Evolutionary conservation across 441 rosid species (phyloP).

Genomic region (Biscutella laevigata): DNA sequence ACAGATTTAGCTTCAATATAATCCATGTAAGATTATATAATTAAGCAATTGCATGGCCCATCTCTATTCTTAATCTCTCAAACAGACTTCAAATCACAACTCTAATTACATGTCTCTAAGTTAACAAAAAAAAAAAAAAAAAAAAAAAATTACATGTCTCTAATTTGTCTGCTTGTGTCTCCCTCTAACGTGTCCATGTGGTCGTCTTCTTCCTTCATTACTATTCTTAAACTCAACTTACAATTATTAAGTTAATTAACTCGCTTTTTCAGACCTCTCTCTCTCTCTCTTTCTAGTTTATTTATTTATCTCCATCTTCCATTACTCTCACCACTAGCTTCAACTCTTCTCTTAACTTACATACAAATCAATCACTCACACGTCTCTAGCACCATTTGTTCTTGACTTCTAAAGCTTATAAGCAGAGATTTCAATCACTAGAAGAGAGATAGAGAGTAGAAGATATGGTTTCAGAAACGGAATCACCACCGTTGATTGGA

Average conservation of each 20-base stretch:
- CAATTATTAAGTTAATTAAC: slow-evolving; percentile 15
- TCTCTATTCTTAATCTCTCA: slow-evolving; percentile 4
- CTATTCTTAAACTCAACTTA: slow-evolving; percentile 21
- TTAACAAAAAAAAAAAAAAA: too few species aligned
- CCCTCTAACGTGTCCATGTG: slow-evolving; percentile 54
- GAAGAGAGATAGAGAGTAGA: not conserved
- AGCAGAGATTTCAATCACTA: slow-evolving; percentile 18
- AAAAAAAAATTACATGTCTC: slow-evolving; percentile 26
- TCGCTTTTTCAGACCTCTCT: slow-evolving; percentile 30
- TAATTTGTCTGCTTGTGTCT: slow-evolving; percentile 27
- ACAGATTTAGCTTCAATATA: too few species aligned
- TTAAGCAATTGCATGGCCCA: slow-evolving; percentile 17
- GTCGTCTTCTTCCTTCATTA: slow-evolving; percentile 37
- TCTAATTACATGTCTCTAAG: too few species aligned
- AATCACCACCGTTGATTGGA: slow-evolving; percentile 41
- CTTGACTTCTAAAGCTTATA: slow-evolving; percentile 22
- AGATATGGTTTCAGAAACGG: slow-evolving; percentile 47
- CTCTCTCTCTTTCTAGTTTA: slow-evolving; percentile 8
- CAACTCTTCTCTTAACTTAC: slow-evolving; percentile 24
- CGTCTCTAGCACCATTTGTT: slow-evolving; percentile 20
- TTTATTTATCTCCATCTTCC: slow-evolving; percentile 26
- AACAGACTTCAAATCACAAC: slow-evolving; percentile 5
- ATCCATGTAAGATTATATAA: not conserved
- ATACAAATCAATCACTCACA: slow-evolving; percentile 21
- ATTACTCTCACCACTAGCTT: slow-evolving; percentile 21